Conservation (phyloP, 768 basidiomycete species). For the Termitomyces bulborhizus region DNA sequence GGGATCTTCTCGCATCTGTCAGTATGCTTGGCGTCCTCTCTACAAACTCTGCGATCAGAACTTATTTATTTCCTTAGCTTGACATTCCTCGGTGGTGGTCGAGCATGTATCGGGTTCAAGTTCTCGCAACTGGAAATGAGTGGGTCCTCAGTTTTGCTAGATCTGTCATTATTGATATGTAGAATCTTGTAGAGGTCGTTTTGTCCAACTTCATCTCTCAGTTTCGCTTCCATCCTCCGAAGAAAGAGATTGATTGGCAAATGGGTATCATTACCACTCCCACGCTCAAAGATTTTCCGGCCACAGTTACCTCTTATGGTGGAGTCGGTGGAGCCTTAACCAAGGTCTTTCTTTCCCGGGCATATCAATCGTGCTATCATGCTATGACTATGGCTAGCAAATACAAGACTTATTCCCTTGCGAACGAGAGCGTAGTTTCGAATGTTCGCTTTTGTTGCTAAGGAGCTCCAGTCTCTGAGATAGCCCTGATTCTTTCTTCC, state of each 20-base stretch:
- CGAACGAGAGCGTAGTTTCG: too few species aligned
- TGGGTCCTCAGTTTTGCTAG: slow-evolving; percentile 11
- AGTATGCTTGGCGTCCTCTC: slow-evolving; percentile 2
- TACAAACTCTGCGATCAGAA: background rate
- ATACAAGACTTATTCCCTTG: too few species aligned
- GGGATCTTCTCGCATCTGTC: slow-evolving; percentile 22
- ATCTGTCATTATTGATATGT: background rate
- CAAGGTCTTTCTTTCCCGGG: too few species aligned
- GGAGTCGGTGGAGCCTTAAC: background rate
- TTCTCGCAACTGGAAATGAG: slow-evolving; percentile 33
- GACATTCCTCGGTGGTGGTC: slow-evolving; percentile 3
- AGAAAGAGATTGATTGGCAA: background rate
- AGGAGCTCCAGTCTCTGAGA: too few species aligned
- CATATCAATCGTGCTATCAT: too few species aligned
- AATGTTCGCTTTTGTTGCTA: too few species aligned
- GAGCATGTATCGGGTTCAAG: slow-evolving; percentile 31
- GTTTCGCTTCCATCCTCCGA: background rate
- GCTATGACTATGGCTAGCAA: too few species aligned
- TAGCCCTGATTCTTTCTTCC: too few species aligned
- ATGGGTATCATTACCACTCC: background rate
- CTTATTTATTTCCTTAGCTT: background rate
- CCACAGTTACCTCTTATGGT: background rate
- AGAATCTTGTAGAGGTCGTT: slow-evolving; percentile 14
- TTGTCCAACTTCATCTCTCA: slow-evolving; percentile 9
- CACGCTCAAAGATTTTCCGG: background rate